Evolutionary conservation across 2,329 filamentous ascomycete genomes (phyloP).

Genomic region (Penicillium crustosum): DNA sequence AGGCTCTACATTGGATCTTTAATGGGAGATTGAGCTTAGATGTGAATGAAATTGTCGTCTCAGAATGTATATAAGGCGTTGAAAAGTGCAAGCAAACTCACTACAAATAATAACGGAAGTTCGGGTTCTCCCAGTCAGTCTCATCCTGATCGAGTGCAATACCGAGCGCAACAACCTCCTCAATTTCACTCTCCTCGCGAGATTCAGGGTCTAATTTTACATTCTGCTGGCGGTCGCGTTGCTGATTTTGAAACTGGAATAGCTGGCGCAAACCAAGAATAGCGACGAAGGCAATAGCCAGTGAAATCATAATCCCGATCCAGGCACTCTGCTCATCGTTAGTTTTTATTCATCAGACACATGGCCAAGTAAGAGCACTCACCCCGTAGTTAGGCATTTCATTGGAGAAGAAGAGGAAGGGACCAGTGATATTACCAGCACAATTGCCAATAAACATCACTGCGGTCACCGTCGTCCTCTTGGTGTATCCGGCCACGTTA

Average conservation of each 20-base stretch:
- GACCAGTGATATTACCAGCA: conserved; percentile 43
- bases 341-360: background rate
- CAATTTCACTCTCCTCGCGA: background rate
- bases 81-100: background rate
- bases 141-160: background rate
- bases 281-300: background rate
- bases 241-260: background rate
- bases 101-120: background rate
- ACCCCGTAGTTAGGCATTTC: conserved; percentile 1
- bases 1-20: too few relatives aligned
- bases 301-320: background rate
- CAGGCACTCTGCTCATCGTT: background rate
- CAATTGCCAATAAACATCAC: conserved; percentile 43
- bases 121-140: background rate
- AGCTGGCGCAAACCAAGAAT: background rate
- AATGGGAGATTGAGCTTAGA: too few relatives aligned
- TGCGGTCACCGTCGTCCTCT: conserved; percentile 47
- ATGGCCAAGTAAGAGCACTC: background rate
- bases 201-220: background rate
- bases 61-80: background rate
- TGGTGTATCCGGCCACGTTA: conserved; percentile 49
- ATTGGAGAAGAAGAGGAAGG: conserved; percentile 38
- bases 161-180: background rate
- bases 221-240: background rate
- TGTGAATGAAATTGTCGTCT: background rate